Base-by-base conservation (phyloP, 176 grass and related monocot genomes). In the Oryza meridionalis region DNA sequence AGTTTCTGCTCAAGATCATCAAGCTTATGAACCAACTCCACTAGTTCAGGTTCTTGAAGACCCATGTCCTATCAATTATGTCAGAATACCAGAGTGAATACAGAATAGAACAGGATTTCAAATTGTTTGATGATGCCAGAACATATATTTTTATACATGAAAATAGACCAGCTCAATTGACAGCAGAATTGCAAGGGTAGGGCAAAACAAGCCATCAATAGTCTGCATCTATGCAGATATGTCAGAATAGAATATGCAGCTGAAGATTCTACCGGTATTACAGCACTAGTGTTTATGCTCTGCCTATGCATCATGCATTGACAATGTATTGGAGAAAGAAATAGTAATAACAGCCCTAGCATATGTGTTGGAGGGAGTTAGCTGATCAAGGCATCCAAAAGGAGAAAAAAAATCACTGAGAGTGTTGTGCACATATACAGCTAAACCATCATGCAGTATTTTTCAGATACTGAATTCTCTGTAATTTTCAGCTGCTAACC, bases 1-100 rank as follows among this genome's bases (percentile, higher is more conserved):
- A 92, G 76, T 94, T 91, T 99, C 72, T 93, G 86, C 83, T 99
- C 93, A 81, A 92, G 83, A 53, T 94, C 87, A 76, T 94, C 93
- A 87, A 99, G 88, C 83, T 96, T 94, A 85, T 81, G 81, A 86
- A 94, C 91, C 89, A 99, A 87, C 59, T 88, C 88, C 75, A 94
- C 88, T 82, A 99, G 69, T 75, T 96, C 93, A 67, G 91, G 89
- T 64, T 94, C 93, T 88, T 96, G 87, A 78, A 99, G 96, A 62
- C 89, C 89, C 93, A 96, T 99, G 82, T 99, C 93, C 96, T 98
- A 80, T 76, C 45, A 77, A 70, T 87, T 79, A 50, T 53, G 78
- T 66, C 80, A 88, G 35, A 69, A 9, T 38, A 88, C 77, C 51
- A 65, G 49, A 75, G 15, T 42, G 19, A 5, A 51, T n/a, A n/a